Base-by-base conservation (phyloP, 2,329 filamentous ascomycete genomes). In the Knufia fluminis region DNA sequence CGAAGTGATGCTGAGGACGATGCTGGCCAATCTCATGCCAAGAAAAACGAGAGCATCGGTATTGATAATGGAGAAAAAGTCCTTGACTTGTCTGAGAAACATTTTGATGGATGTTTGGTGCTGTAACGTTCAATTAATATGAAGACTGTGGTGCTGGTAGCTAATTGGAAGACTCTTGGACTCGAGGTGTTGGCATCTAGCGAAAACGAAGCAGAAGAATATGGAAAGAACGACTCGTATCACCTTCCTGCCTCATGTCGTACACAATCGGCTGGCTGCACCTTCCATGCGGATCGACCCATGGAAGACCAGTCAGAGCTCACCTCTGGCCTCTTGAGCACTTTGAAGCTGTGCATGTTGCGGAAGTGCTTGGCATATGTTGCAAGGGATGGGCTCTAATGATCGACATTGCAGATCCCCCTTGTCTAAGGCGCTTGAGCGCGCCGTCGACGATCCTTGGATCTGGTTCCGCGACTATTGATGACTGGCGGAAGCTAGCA, bases 391-490 rank as follows among this genome's bases (percentile, higher is more conserved):
- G 19, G 17, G n/a, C 32, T 26, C 17, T 17, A 17, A 38, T 36
- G 44, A 46, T 46, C 44, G 32, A 46, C 44, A 22, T 36, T 38
- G 32, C 44, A 3, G 44, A 46, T 38, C 44, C 44, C 32, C 44
- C 31, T 46, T 35, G 12, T 35, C 16, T 26, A 4, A 20, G n/a
- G 28, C 33, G n/a, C 22, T 19, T 19, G 3, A 12, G 24, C 16
- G 16, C 22, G 14, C 42, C 14, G 8, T 7, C 7, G 12, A n/a
- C 3, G 12, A 32, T n/a, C 16, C 16, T 10, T 8, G 17, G 33
- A 36, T 36, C 9, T 4, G n/a, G 16, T 14, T 36, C n/a, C 9
- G 10, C 38, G n/a, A 22, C 16, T 10, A 14, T 41, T 22, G 19
- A 10, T 7, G 4, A n/a, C 38, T 23, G 38, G 7, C 7, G 19